Base-by-base conservation (phyloP, 2,329 filamentous ascomycete species). In the Parasarocladium wereldwijsianum region DNA sequence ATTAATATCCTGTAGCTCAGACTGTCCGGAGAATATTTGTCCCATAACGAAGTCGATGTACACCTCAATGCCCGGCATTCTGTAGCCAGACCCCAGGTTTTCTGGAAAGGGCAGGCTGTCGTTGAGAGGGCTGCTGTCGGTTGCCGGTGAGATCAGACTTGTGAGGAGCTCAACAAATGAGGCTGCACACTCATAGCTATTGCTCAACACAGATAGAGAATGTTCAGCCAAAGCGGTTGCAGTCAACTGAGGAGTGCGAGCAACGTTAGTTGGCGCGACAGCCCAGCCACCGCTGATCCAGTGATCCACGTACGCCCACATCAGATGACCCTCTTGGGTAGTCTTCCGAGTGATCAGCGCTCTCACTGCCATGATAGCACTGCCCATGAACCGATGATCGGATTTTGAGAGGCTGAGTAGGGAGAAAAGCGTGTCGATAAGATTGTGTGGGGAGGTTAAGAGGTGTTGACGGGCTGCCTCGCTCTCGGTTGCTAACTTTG, bases 41-140 rank as follows among this genome's bases (percentile, higher is more conserved):
- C 83, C 84, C 38, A 96, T 57, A 13, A 85, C 76, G 48, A 90
- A 94, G 52, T 99, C 92, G 33, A 96, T 66, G 43, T 94, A 98
- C 2, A 81, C 74, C 36, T 93, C 86, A 36, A 98, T 84, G 2
- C 92, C 90, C 10, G 85, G 74, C 42, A 61, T 60, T 31, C 90
- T 75, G 42, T 77, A 80, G 8, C 73, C 67, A 11, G 75, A 72
- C 4, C 87, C 86, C 7, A 98, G 63, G 23, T 70, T 75, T 50
- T 94, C 86, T 0, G 87, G 83, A 45, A 94, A 98, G 0, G 87
- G 78, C 4, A 98, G 58, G 2, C 63, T 64, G 46, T 96, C 80
- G 38, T 78, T 76, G 7, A 86, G 58, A 1, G 67, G 64, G 22
- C 61, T 62, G 27, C 71, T 64, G 24, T 68, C 70, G 1, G 60